These are phyloP conservation scores for Typha latifolia DNA, from an alignment of 176 grass and related monocot species.

Conservation along the genomic window DNA sequence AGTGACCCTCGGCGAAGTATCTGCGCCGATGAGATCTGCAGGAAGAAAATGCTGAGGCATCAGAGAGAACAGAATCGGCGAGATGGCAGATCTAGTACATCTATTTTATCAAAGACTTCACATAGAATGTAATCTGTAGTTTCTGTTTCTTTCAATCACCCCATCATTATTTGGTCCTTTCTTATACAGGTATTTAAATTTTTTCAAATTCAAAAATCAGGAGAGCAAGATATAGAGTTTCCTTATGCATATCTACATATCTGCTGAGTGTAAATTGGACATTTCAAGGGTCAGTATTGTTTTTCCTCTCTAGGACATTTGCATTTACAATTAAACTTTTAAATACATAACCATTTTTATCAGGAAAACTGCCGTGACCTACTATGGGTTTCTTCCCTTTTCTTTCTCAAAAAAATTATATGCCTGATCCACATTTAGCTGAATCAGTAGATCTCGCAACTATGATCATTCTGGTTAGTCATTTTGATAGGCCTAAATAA, in stretches of 20 bases:
- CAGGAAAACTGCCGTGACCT: too few species aligned
- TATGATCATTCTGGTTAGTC: too few species aligned
- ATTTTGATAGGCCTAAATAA: too few species aligned
- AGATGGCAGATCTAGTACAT: not conserved
- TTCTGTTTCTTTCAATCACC: not conserved
- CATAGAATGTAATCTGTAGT: not conserved
- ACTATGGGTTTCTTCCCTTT: too few species aligned
- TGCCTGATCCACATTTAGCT: too few species aligned
- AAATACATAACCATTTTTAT: too few species aligned
- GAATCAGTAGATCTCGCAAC: too few species aligned
- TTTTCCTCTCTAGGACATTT: not conserved
- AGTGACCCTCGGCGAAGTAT: slow-evolving; percentile 17
- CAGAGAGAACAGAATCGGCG: not conserved
- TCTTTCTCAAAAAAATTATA: too few species aligned
- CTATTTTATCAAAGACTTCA: not conserved
- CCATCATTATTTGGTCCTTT: not conserved
- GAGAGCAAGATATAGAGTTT: too few species aligned
- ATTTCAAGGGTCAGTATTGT: not conserved
- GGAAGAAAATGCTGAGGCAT: slow-evolving; percentile 9
- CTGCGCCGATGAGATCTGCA: slow-evolving; percentile 28
- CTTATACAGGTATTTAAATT: not conserved
- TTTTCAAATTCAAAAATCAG: too few species aligned
- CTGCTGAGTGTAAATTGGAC: not conserved
- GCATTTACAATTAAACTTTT: too few species aligned
- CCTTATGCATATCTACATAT: not conserved